Evolutionary conservation across 202 grass and related monocot genomes (phyloP).

Genomic region (Hordeum pubiflorum): DNA sequence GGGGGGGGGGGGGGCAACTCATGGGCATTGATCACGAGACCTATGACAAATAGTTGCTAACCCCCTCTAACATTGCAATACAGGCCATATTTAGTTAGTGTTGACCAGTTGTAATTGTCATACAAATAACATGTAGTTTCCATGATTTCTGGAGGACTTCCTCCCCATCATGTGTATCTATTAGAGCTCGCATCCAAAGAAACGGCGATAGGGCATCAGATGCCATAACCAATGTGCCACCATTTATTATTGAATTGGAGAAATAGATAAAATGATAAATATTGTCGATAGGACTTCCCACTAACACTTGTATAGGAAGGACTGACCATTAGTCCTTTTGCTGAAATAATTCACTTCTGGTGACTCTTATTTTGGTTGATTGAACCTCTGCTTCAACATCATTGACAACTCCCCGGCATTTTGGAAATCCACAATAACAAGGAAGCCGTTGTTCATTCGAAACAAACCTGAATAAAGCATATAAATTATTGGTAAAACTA

Average conservation of each 20-base stretch:
- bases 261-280: neutral
- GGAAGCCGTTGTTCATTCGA: conserved; percentile 79
- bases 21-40: neutral
- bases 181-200: neutral
- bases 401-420: conserved; percentile 94
- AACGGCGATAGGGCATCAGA: neutral
- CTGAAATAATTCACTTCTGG: conserved; percentile 59
- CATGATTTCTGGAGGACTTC: neutral
- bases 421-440: conserved; percentile 87
- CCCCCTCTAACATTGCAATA: neutral
- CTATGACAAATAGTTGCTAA: neutral
- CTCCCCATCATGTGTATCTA: neutral
- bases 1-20: neutral
- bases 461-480: conserved; percentile 65
- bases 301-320: neutral
- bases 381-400: conserved; percentile 77
- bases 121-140: neutral
- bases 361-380: conserved; percentile 62
- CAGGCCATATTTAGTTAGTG: neutral
- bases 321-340: conserved; percentile 50
- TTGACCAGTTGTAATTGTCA: neutral
- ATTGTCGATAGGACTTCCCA: neutral
- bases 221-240: neutral
- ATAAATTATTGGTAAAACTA: conserved; percentile 27
- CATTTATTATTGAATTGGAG: neutral